Evolutionary conservation across 1,284 basidiomycete genomes (phyloP).

Genomic region (Phenoliferia sp.): DNA sequence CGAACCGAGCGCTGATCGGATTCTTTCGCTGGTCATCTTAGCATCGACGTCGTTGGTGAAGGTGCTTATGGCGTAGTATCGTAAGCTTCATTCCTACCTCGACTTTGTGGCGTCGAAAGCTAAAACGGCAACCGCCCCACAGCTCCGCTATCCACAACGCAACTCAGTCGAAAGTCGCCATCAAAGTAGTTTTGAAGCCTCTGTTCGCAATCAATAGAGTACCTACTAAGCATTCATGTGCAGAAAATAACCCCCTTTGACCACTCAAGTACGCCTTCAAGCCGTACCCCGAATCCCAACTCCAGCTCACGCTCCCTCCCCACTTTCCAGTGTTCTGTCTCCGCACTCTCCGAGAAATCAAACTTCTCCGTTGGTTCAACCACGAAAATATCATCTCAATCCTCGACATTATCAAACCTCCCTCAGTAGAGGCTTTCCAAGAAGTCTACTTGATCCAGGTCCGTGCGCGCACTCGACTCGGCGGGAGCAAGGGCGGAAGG

Average conservation of each 20-base stretch:
- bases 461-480: slow-evolving; percentile 8
- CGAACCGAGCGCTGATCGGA: neutral
- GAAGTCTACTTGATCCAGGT: slow-evolving; percentile 76
- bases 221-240: slow-evolving; percentile 43
- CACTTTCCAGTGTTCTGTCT: slow-evolving; percentile 53
- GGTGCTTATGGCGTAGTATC: slow-evolving; percentile 75
- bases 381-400: slow-evolving; percentile 97
- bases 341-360: slow-evolving; percentile 78
- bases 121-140: neutral
- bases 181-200: slow-evolving; percentile 23
- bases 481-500: neutral
- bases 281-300: neutral
- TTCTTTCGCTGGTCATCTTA: neutral
- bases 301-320: neutral
- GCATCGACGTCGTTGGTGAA: slow-evolving; percentile 79
- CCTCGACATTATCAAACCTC: slow-evolving; percentile 86
- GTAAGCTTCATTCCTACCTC: slow-evolving; percentile 41
- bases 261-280: slow-evolving; percentile 60
- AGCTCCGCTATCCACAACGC: slow-evolving; percentile 32
- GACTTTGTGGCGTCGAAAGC: neutral
- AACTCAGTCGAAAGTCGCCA: slow-evolving; percentile 36
- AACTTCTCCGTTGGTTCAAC: slow-evolving; percentile 86
- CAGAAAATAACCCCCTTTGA: slow-evolving; percentile 82
- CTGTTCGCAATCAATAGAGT: neutral
- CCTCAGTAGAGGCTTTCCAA: slow-evolving; percentile 83